phyloP scores from a whole-genome alignment of 495 filamentous ascomycete genomes.

The Xylaria sp. region DNA sequence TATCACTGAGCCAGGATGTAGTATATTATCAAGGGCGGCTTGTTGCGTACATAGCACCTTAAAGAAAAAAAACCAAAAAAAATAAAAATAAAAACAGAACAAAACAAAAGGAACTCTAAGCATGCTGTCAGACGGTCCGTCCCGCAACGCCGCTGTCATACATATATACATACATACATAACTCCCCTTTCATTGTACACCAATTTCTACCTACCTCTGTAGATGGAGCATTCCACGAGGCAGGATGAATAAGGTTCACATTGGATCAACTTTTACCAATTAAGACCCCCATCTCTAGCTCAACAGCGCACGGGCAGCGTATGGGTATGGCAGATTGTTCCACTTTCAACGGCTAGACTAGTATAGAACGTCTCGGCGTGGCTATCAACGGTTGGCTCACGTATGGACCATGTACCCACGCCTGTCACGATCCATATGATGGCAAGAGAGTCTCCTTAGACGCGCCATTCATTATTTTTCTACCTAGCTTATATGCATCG shows the following conservation, averaged over 20 bases:
- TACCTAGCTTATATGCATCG: background rate
- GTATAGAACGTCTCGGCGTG: slow-evolving; percentile 18
- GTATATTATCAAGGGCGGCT: background rate
- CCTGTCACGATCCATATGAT: background rate
- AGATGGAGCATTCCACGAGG: background rate
- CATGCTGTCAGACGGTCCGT: slow-evolving; percentile 3
- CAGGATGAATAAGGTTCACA: background rate
- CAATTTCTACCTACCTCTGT: background rate
- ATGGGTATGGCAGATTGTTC: background rate
- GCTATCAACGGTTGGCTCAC: background rate
- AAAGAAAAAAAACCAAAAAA: no score
- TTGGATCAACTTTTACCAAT: background rate
- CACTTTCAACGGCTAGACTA: slow-evolving; percentile 7
- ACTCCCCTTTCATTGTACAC: no score
- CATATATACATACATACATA: no score
- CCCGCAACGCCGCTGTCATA: background rate
- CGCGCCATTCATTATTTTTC: background rate
- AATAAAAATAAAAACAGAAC: background rate
- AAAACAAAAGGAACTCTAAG: background rate
- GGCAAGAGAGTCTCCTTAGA: background rate
- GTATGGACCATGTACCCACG: background rate
- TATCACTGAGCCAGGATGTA: background rate
- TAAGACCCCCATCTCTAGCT: background rate
- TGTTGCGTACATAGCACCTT: background rate
- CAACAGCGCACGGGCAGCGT: background rate